phyloP scores from a whole-genome alignment of 352 stramenopile species.

The Peronospora destructor region DNA sequence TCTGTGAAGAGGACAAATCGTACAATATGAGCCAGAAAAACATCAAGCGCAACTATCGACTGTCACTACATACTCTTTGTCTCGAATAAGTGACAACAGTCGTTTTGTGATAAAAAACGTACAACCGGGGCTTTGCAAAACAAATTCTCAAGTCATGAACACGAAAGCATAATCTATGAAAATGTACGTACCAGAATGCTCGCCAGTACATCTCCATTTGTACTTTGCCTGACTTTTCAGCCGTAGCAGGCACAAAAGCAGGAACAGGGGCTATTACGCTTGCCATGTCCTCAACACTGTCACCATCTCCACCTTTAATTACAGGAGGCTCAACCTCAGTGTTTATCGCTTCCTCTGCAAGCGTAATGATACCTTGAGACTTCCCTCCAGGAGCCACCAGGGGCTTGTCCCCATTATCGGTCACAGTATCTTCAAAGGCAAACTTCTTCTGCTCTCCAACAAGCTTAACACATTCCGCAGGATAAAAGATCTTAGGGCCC shows the following conservation, averaged over 20 bases:
- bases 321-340: conserved; percentile 9
- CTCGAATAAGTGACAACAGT: conserved; percentile 50
- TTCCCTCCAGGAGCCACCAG: conserved; percentile 15
- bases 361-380: conserved; percentile 2
- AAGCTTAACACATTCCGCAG: conserved; percentile 43
- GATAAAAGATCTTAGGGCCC: conserved; percentile 56
- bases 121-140: conserved; percentile 48
- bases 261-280: conserved; percentile 19
- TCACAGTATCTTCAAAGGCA: conserved; percentile 27
- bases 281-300: conserved; percentile 34
- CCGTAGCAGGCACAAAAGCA: conserved; percentile 6
- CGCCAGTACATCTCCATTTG: conserved; percentile 72
- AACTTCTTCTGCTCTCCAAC: conserved; percentile 53
- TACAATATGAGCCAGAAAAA: conserved; percentile 9
- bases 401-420: conserved; percentile 12
- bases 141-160: background rate
- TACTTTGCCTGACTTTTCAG: conserved; percentile 34
- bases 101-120: conserved; percentile 65
- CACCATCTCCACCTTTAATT: conserved; percentile 20
- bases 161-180: background rate
- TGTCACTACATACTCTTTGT: conserved; percentile 41
- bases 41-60: background rate
- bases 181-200: conserved; percentile 61
- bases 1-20: conserved; percentile 18
- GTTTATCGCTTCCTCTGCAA: conserved; percentile 5